A percentile compares a stretch with the other conserved stretches of the same genome.
These are phyloP conservation scores for Neospora caninum DNA, from an alignment of 169 alveolate genomes.

Conservation along the genomic window DNA sequence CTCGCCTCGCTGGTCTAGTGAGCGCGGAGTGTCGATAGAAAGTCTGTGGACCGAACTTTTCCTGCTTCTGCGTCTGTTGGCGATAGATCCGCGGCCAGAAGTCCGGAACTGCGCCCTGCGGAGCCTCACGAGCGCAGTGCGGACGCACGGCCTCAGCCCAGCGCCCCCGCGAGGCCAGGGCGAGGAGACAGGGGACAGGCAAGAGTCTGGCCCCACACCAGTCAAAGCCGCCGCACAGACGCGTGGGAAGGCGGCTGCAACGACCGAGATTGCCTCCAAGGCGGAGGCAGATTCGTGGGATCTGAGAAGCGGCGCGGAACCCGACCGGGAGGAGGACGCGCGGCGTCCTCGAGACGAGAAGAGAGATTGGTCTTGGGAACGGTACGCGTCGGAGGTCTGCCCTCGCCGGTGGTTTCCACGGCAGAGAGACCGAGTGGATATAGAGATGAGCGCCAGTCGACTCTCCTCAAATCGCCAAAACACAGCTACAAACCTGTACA, in stretches of 20 bases:
- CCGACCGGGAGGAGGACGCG: background rate
- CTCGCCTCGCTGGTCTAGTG: background rate
- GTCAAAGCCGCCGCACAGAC: background rate
- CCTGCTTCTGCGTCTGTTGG: constrained; percentile 2
- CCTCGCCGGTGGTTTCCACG: no score
- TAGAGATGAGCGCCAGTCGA: no score
- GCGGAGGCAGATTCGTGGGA: background rate
- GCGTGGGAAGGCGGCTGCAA: no score
- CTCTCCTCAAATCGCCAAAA: no score
- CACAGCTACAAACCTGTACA: no score
- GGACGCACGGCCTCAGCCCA: constrained; percentile 21
- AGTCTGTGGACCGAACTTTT: background rate
- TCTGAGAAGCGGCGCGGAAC: background rate
- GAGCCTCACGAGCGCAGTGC: constrained; percentile 27
- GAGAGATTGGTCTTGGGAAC: background rate
- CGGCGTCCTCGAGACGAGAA: background rate
- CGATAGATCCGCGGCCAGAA: constrained; percentile 27
- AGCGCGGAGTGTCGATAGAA: background rate
- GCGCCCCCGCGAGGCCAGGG: background rate
- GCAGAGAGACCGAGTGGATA: no score
- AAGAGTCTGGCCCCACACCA: background rate
- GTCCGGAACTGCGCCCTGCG: constrained; percentile 43
- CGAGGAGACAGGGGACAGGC: background rate
- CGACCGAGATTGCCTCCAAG: background rate
- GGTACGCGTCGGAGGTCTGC: background rate